phyloP scores from a whole-genome alignment of 352 stramenopile species.

The Discostella stelligera region DNA sequence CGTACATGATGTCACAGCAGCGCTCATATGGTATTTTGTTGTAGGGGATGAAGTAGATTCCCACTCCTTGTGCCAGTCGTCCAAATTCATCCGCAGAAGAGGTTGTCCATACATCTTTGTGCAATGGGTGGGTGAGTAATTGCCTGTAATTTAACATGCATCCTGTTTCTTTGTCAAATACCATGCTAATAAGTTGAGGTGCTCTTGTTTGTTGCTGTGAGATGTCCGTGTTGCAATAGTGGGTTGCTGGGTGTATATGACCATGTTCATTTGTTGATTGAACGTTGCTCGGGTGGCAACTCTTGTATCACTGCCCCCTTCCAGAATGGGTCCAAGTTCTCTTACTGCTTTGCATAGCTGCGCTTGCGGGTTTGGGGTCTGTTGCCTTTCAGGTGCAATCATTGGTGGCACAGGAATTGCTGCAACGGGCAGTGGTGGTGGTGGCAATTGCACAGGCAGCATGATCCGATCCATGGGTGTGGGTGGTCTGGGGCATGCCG shows the following conservation, averaged over 20 bases:
- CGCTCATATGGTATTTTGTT: slow-evolving; percentile 11
- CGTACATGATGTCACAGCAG: slow-evolving; percentile 15
- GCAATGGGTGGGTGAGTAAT: neutral
- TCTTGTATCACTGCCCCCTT: neutral
- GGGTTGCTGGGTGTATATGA: neutral
- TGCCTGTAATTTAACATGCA: neutral
- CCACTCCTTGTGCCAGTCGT: too few species aligned
- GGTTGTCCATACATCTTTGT: neutral
- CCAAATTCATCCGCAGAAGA: neutral
- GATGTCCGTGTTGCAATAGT: neutral
- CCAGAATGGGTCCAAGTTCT: neutral
- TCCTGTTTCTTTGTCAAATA: neutral
- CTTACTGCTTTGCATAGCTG: neutral
- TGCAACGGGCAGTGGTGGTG: neutral
- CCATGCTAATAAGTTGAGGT: neutral
- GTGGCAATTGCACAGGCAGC: too few species aligned
- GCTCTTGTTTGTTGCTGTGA: neutral
- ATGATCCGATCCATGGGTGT: neutral
- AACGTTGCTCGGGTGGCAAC: neutral
- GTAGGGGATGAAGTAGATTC: neutral
- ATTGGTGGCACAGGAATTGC: neutral
- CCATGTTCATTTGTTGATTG: neutral
- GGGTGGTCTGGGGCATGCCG: neutral
- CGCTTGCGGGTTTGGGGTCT: neutral
- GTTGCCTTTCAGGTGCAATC: neutral